A percentile compares a stretch with the other conserved stretches of the same genome.
Conservation (phyloP, 345 rosid species). For the Rhizophora apiculata region DNA sequence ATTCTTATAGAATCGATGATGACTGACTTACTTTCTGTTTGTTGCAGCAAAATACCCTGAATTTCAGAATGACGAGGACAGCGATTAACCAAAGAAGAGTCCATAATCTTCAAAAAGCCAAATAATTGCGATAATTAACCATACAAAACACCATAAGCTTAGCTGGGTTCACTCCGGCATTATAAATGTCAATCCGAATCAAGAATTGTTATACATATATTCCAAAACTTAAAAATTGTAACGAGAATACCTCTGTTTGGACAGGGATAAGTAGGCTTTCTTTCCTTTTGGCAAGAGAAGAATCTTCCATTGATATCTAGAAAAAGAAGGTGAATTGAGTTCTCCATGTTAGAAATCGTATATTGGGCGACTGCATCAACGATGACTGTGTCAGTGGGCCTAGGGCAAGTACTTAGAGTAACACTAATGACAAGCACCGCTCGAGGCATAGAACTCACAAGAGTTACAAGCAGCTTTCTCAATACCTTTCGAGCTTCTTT, state of each 20-base stretch:
- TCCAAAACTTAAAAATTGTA: neutral
- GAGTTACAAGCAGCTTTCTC: neutral
- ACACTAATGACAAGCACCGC: neutral
- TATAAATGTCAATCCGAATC: neutral
- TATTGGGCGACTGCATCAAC: neutral
- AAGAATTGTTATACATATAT: neutral
- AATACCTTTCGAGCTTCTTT: neutral
- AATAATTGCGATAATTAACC: neutral
- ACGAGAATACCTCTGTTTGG: slow-evolving; percentile 36
- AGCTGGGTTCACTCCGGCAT: neutral
- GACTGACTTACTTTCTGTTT: slow-evolving; percentile 44
- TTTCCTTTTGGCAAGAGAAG: slow-evolving; percentile 49
- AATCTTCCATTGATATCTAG: slow-evolving; percentile 46
- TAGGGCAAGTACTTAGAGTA: neutral
- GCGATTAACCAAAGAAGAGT: slow-evolving; percentile 41
- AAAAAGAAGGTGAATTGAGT: slow-evolving; percentile 4
- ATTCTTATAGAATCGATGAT: neutral
- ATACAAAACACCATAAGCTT: slow-evolving; percentile 4
- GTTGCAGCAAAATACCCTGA: slow-evolving; percentile 51
- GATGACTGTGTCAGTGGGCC: neutral
- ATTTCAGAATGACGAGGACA: slow-evolving; percentile 70
- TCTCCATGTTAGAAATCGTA: neutral
- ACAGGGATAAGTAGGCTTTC: slow-evolving; percentile 59
- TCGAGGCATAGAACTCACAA: neutral
- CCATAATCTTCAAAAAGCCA: slow-evolving; percentile 34